Evolutionary conservation across 1,284 basidiomycete genomes (phyloP), one percentile per base, ranked within the genome.

Genomic region (Pyrrhoderma noxium): DNA sequence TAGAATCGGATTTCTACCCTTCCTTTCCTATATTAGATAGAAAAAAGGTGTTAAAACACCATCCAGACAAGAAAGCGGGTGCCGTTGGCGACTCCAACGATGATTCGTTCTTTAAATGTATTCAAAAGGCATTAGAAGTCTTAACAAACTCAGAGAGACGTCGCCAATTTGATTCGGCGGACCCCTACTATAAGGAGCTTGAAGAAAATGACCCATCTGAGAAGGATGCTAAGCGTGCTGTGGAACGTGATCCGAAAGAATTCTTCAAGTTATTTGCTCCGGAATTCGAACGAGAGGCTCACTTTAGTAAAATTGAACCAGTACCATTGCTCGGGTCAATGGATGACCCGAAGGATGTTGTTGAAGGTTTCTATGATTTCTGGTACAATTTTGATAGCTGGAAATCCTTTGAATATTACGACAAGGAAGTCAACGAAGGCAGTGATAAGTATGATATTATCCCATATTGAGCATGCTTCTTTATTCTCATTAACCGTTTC

Each of bases 321-420:
- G 93, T 94, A 3, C 93, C 93, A 11, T 68, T 75, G 58, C 77
- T 98, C 19, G 94, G 95, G 18, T 70, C 72, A 40, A 71, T 77
- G 56, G 78, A 89, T 55, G 82, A 87, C 21, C 66, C 80, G 56
- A 94, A 95, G 69, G 79, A 82, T 54, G 78, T 82, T 54, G 94
- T 98, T 56, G 90, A 97, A 68, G 77, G 73, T 16, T 98, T 99
- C 75, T 99, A 98, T 76, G 89, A 97, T 71, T 97, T 95, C 70
- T 99, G 92, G 90, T 98, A 98, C 78, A 96, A 96, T 79, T 97
- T 99, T 70, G 94, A 98, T 69, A 91, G 87, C 63, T 99, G 96
- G 96, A 76, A 96, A 59, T 91, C 86, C 68, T 99, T 99, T 66
- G 95, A 99, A 72, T 98, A 94, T 76, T 75, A 91, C 61, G 95